Evolutionary conservation across 257 asterid genomes (phyloP), one percentile per base, ranked within the genome.

Genomic region (Galeopsis tetrahit): DNA sequence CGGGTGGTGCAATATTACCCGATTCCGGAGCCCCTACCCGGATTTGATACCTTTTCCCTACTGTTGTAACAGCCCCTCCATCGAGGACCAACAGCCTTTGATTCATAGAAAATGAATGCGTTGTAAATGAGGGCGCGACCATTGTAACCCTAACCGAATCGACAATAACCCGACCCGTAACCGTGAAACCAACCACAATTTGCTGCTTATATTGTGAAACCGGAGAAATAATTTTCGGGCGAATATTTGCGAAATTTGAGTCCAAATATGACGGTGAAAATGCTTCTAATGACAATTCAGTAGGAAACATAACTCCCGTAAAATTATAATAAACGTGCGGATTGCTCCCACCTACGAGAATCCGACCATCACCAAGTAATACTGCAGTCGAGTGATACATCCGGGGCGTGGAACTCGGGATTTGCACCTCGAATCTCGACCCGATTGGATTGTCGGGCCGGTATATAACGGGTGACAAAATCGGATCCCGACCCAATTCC

Each of bases 321-420:
- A 83, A 83, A 14, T 74, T 69, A 33, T 85, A 83, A 14, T 42
- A 31, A 0, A 10, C 36, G 5, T 80, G 83, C 4, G 86, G 90
- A 14, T 83, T 83, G 46, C 83, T 85, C 0, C 88, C 88, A 2
- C 86, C 84, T 7, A 84, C 72, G 0, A 86, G 78, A 3, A 86
- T 71, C 5, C 87, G 81, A 9, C 86, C 89, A 10, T 86, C 89
- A 3, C 86, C 82, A 7, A 84, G 76, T 31, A 87, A 51, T 4
- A 85, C 2, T 0, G 88, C 86, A 0, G 88, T 68, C 3, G 92
- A 87, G 63, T 87, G 92, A 46, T 87, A 87, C 89, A 87, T 62
- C 9, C 89, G 75, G 0, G 89, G 89, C 0, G 6, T 76, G 3
- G 71, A 10, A 13, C 74, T 77, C 15, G 83, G 49, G 10, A 65